Evolutionary conservation across 164 flowering plant genomes (phyloP).

Genomic region (Vitis cinerea): DNA sequence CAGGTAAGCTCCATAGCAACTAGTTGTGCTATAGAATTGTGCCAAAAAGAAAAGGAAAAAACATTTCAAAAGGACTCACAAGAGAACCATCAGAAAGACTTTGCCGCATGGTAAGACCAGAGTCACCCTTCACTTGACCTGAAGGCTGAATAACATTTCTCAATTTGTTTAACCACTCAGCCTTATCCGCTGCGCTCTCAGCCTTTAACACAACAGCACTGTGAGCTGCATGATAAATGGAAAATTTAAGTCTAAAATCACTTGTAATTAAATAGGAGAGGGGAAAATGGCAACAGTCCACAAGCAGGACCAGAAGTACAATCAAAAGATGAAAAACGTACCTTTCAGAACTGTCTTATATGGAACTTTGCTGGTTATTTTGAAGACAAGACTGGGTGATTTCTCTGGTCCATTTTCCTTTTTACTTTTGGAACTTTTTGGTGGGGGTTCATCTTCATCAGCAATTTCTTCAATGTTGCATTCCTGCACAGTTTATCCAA

Average conservation of each 20-base stretch:
- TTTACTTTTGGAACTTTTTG: slow-evolving; percentile 90
- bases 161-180: slow-evolving; percentile 85
- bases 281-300: no score
- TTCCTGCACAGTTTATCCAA: slow-evolving; percentile 49
- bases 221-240: slow-evolving; percentile 62
- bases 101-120: slow-evolving; percentile 53
- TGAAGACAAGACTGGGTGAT: slow-evolving; percentile 68
- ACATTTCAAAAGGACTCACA: slow-evolving; percentile 34
- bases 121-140: slow-evolving; percentile 53
- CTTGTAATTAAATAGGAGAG: background rate
- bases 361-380: slow-evolving; percentile 83
- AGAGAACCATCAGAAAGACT: slow-evolving; percentile 81
- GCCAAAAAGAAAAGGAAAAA: background rate
- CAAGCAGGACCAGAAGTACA: no score
- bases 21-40: background rate
- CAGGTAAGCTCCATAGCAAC: background rate
- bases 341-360: slow-evolving; percentile 96
- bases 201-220: slow-evolving; percentile 91
- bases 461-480: slow-evolving; percentile 78
- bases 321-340: slow-evolving; percentile 6
- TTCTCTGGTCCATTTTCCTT: slow-evolving; percentile 91
- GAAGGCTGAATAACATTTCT: slow-evolving; percentile 57
- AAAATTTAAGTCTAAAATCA: background rate
- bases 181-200: slow-evolving; percentile 76
- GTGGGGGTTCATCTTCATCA: slow-evolving; percentile 83